Conservation (phyloP, 1,139 yeast genomes). For the Wickerhamomyces sp. region DNA sequence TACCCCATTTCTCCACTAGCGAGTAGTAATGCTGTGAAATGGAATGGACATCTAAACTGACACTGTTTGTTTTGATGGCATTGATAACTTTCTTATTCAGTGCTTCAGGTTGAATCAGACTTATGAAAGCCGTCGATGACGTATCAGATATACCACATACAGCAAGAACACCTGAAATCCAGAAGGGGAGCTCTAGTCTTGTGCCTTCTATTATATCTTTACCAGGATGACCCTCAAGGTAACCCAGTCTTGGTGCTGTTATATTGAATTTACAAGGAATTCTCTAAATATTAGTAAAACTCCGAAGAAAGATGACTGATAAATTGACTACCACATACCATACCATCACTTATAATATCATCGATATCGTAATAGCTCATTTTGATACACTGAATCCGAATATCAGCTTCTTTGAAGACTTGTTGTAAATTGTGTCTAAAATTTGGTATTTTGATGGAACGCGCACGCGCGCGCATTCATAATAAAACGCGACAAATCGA, state of each 20-base stretch:
- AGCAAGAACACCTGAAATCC: constrained; percentile 85
- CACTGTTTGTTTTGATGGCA: constrained; percentile 76
- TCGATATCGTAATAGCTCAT: constrained; percentile 76
- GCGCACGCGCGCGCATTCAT: too few species aligned
- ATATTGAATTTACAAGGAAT: constrained; percentile 77
- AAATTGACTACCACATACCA: constrained; percentile 28
- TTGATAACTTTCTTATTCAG: constrained; percentile 62
- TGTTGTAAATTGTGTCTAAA: too few species aligned
- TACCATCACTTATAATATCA: constrained; percentile 75
- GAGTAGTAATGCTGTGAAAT: constrained; percentile 64
- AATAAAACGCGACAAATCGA: too few species aligned
- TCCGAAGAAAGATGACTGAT: neutral
- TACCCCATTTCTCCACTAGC: constrained; percentile 71
- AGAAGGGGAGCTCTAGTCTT: constrained; percentile 75
- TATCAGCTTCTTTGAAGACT: too few species aligned
- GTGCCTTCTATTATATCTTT: constrained; percentile 55
- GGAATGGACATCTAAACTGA: constrained; percentile 61
- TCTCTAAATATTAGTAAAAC: constrained; percentile 36
- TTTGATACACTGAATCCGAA: neutral
- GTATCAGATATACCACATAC: constrained; percentile 34
- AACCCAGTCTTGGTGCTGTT: constrained; percentile 81
- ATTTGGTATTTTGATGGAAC: too few species aligned
- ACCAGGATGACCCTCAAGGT: constrained; percentile 79
- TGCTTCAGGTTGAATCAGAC: constrained; percentile 65
- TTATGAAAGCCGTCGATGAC: constrained; percentile 50